Evolutionary conservation across 1,284 basidiomycete genomes (phyloP).

Genomic region (Coniferiporia weirii): DNA sequence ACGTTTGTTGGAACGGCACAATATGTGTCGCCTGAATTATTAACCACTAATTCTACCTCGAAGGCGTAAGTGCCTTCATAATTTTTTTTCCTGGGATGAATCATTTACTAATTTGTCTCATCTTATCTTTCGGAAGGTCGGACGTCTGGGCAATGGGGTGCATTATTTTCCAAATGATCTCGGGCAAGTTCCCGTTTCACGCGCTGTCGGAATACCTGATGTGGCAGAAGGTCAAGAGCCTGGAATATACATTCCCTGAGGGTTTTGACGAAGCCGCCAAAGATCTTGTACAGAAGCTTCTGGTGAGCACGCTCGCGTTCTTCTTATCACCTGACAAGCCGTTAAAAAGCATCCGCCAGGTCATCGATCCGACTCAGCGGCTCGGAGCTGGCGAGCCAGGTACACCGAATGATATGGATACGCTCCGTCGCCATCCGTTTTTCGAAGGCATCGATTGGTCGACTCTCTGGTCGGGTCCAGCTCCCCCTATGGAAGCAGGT

Average conservation of each 20-base stretch:
- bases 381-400: constrained; percentile 57
- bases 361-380: constrained; percentile 66
- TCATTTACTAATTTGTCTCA: not conserved
- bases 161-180: constrained; percentile 95
- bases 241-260: constrained; percentile 70
- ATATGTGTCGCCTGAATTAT: constrained; percentile 91
- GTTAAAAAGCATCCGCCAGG: constrained; percentile 33
- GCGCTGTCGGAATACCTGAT: constrained; percentile 82
- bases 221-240: constrained; percentile 72
- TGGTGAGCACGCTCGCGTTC: constrained; percentile 41
- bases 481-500: constrained; percentile 49
- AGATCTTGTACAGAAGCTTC: constrained; percentile 59
- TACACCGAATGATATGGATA: constrained; percentile 43
- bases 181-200: constrained; percentile 88
- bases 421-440: constrained; percentile 74
- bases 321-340: constrained; percentile 4
- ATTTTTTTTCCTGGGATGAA: not conserved
- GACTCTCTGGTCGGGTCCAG: constrained; percentile 66
- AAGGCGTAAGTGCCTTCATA: constrained; percentile 45
- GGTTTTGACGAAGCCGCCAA: constrained; percentile 65
- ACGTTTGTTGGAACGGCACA: constrained; percentile 97
- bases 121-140: constrained; percentile 48
- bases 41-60: constrained; percentile 71
- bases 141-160: constrained; percentile 99
- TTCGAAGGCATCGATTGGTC: constrained; percentile 68